phyloP scores from a whole-genome alignment of 192 early-diverging fungal species.

The Linnemannia schmuckeri region DNA sequence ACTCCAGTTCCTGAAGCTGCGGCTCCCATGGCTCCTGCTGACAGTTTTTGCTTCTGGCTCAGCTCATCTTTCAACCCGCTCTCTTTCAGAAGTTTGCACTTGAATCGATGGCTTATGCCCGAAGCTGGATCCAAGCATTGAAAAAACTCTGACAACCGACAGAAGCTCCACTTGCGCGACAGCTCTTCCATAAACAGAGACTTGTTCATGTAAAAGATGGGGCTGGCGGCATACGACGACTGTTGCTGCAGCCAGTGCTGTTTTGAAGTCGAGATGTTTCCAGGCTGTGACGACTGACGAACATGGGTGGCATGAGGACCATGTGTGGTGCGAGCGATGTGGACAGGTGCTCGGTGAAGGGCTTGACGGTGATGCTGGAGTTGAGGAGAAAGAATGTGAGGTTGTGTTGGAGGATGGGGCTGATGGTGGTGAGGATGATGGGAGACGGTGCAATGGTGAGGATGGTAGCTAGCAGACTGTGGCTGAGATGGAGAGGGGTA shows the following conservation, averaged over 20 bases:
- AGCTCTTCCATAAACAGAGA: constrained; percentile 52
- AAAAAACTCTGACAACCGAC: constrained; percentile 53
- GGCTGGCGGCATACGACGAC: constrained; percentile 13
- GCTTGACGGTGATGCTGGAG: constrained; percentile 24
- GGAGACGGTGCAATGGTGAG: constrained; percentile 34
- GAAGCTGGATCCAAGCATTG: constrained; percentile 46
- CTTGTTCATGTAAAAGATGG: constrained; percentile 56
- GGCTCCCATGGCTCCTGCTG: background rate
- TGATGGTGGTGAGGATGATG: constrained; percentile 24
- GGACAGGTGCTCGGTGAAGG: background rate
- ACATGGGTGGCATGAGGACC: constrained; percentile 5
- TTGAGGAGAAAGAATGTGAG: constrained; percentile 5
- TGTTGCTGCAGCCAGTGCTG: constrained; percentile 48
- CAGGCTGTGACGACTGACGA: constrained; percentile 44
- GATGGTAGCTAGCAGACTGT: constrained; percentile 21
- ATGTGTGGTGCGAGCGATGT: background rate
- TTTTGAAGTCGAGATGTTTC: constrained; percentile 31
- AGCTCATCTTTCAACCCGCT: constrained; percentile 47
- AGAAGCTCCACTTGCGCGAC: constrained; percentile 55
- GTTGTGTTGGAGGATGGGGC: constrained; percentile 8
- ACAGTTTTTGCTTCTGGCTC: constrained; percentile 16
- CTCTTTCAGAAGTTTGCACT: constrained; percentile 50
- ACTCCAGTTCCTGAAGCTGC: background rate
- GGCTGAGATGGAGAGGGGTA: constrained; percentile 22
- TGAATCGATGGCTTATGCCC: constrained; percentile 47